phyloP scores from a whole-genome alignment of 2,329 filamentous ascomycete species.

The Pseudonectria foliicola region DNA sequence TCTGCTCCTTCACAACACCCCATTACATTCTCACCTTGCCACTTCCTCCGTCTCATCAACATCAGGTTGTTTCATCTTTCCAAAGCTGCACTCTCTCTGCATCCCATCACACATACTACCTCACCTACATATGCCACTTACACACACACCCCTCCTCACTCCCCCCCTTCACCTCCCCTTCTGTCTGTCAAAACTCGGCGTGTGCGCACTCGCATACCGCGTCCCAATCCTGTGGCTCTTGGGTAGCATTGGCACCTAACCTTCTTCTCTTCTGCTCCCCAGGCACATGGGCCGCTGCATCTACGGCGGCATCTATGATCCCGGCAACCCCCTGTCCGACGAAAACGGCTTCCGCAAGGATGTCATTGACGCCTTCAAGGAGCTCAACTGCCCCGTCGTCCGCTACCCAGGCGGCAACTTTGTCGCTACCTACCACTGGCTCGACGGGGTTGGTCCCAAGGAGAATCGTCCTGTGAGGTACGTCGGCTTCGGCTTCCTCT shows the following conservation, averaged over 20 bases:
- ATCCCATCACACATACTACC: too few species aligned
- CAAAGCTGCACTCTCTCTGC: too few species aligned
- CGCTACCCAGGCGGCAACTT: slow-evolving; percentile 83
- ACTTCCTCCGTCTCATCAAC: neutral
- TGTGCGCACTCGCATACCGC: neutral
- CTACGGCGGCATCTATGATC: slow-evolving; percentile 80
- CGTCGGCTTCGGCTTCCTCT: slow-evolving; percentile 1
- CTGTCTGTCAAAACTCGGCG: slow-evolving; percentile 1
- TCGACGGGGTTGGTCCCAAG: slow-evolving; percentile 69
- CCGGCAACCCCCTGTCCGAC: slow-evolving; percentile 65
- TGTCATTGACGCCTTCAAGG: slow-evolving; percentile 65
- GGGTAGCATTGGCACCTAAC: slow-evolving; percentile 7
- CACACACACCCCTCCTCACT: neutral
- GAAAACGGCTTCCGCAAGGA: slow-evolving; percentile 71
- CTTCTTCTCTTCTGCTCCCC: slow-evolving; percentile 1
- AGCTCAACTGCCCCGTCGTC: slow-evolving; percentile 69
- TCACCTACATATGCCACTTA: too few species aligned
- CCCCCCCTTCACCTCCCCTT: neutral
- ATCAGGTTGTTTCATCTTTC: too few species aligned
- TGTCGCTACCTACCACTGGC: slow-evolving; percentile 78
- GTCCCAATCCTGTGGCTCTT: slow-evolving; percentile 1
- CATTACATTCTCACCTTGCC: neutral
- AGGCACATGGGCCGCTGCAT: slow-evolving; percentile 88
- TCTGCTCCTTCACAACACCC: neutral
- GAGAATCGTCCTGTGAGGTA: slow-evolving; percentile 53